phyloP scores from a whole-genome alignment of 495 filamentous ascomycete species.

The Oleoguttula mirabilis region DNA sequence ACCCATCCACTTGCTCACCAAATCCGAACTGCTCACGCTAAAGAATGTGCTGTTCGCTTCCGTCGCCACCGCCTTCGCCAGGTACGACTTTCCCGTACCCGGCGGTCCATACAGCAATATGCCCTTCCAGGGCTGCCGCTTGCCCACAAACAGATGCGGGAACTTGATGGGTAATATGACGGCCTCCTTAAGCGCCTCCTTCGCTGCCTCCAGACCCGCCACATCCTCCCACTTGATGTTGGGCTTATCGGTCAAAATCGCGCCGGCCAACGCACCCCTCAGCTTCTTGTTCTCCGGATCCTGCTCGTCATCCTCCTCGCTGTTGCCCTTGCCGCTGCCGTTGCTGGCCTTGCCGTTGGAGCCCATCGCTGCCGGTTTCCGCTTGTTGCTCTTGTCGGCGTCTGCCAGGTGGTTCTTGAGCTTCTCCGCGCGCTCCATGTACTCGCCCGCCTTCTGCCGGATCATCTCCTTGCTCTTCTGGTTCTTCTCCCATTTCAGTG shows the following conservation, averaged over 20 bases:
- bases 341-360: constrained; percentile 70
- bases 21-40: constrained; percentile 88
- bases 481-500: constrained; percentile 62
- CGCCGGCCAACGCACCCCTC: constrained; percentile 75
- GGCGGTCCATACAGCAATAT: constrained; percentile 94
- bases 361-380: constrained; percentile 70
- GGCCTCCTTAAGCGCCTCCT: constrained; percentile 95
- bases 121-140: constrained; percentile 95
- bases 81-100: constrained; percentile 91
- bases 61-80: constrained; percentile 94
- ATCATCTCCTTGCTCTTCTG: constrained; percentile 93
- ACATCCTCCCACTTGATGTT: constrained; percentile 97
- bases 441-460: constrained; percentile 78
- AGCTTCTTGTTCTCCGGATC: constrained; percentile 94
- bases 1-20: constrained; percentile 99
- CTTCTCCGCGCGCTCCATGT: constrained; percentile 98
- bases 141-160: constrained; percentile 91
- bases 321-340: constrained; percentile 46
- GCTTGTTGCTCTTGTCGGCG: constrained; percentile 52
- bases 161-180: constrained; percentile 97
- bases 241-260: constrained; percentile 87
- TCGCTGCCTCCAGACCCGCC: constrained; percentile 86
- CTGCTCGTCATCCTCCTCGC: constrained; percentile 52
- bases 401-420: constrained; percentile 80
- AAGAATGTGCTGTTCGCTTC: constrained; percentile 99